These are phyloP conservation scores for Trebouxia sp. DNA, from an alignment of 139 green algal genomes.

Conservation along the genomic window DNA sequence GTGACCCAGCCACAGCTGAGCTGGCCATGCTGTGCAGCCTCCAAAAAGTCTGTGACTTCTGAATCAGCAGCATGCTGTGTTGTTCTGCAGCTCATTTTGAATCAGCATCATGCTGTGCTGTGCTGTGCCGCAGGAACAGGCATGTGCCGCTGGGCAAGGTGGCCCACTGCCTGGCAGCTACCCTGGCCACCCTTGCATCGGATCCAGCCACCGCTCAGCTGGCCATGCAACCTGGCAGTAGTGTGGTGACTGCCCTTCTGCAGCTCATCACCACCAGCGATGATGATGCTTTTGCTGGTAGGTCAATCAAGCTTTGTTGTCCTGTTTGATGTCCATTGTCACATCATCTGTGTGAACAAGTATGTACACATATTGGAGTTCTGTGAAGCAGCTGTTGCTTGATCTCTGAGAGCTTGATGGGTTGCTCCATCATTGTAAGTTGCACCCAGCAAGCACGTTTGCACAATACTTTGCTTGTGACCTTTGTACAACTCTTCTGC, in stretches of 20 bases:
- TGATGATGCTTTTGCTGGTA: conserved; percentile 20
- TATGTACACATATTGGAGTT: background rate
- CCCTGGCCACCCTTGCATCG: conserved; percentile 51
- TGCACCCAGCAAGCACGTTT: no score
- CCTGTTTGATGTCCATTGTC: background rate
- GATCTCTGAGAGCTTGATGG: no score
- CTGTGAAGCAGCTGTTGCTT: no score
- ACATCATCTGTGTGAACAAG: background rate
- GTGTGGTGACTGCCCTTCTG: conserved; percentile 50
- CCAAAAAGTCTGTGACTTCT: conserved; percentile 48
- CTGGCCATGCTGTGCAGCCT: conserved; percentile 60
- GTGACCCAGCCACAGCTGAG: conserved; percentile 45
- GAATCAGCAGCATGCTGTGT: no score
- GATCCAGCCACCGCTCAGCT: conserved; percentile 51
- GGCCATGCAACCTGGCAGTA: conserved; percentile 57
- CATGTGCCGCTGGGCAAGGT: conserved; percentile 34
- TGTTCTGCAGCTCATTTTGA: background rate
- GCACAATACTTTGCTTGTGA: no score
- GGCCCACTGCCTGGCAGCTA: conserved; percentile 44
- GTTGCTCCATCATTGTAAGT: no score
- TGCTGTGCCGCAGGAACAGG: conserved; percentile 2
- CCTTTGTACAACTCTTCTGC: no score
- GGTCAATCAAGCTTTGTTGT: background rate
- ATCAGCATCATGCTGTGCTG: background rate
- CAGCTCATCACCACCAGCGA: conserved; percentile 38